Base-by-base conservation (phyloP, 805 yeast species). In the Candida namnaoensis region DNA sequence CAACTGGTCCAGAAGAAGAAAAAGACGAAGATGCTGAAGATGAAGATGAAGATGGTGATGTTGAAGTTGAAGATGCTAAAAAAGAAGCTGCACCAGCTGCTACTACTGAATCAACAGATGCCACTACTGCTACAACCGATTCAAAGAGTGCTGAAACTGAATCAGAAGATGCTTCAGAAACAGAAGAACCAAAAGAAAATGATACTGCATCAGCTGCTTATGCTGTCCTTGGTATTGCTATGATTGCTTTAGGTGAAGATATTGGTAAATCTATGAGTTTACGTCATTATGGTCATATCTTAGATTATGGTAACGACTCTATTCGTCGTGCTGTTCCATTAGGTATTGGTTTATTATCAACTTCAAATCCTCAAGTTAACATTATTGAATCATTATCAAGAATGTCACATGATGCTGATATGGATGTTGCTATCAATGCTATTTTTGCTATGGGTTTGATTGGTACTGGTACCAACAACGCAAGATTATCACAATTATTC, bases 401-500 rank as follows among this genome's bases (percentile, higher is more conserved):
- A 60, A 88, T 87, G 66, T 88, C 98, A 8, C 99, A 93, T 64
- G 99, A 93, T 57, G 81, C 87, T 43, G 97, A 93, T 61, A 67
- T 86, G 52, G 95, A 87, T 57, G 96, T 93, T 42, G 96, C 98
- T 7, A 82, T 82, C 60, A 93, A 90, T 59, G 88, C 99, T 19
- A 88, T 93, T 48, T 91, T 87, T 56, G 81, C 96, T 36, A 90
- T 93, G 98, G 99, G 99, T 42, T 68, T 93, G 47, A 95, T 91
- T 52, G 99, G 99, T 60, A 93, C 98, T 19, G 99, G 99, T 65
- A 93, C 99, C 27, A 91, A 93, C 65, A 93, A 93, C 60, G 99
- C 99, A 7, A 83, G 99, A 68, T 72, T 93, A 49, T 98, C 98
- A 4, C 99, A 93, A 68, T 72, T 93, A 48, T 74, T 93, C 57